A percentile compares a stretch with the other conserved stretches of the same genome.
phyloP scores from a whole-genome alignment of 202 grass and related monocot genomes.

The Elaeis oleifera region DNA sequence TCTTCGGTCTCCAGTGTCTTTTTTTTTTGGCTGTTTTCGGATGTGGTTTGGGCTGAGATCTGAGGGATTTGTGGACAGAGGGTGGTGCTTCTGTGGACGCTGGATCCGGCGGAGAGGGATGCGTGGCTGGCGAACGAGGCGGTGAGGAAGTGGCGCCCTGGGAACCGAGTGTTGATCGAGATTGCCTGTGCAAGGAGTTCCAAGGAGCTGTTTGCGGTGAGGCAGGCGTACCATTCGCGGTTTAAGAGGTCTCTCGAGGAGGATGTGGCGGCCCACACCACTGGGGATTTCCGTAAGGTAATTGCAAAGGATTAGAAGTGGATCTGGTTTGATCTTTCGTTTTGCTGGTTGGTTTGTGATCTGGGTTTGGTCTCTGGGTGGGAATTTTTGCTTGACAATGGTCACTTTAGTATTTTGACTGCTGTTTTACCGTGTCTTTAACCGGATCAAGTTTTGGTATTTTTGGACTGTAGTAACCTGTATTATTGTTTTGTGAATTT shows the following conservation, averaged over 20 bases:
- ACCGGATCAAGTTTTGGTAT: too few species aligned
- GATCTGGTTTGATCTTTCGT: too few species aligned
- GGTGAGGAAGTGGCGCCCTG: background rate
- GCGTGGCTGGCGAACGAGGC: conserved; percentile 12
- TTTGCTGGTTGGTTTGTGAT: too few species aligned
- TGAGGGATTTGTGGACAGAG: background rate
- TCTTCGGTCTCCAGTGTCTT: too few species aligned
- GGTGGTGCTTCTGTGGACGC: conserved; percentile 12
- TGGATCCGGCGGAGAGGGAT: conserved; percentile 19
- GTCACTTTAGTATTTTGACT: too few species aligned
- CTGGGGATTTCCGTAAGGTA: conserved; percentile 20
- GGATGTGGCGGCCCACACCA: conserved; percentile 10
- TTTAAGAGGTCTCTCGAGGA: conserved; percentile 18
- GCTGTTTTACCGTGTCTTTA: too few species aligned
- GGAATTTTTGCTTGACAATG: too few species aligned
- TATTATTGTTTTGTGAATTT: too few species aligned
- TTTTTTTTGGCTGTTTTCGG: too few species aligned
- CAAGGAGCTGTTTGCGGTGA: background rate
- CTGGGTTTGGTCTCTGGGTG: too few species aligned
- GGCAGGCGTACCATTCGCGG: conserved; percentile 7
- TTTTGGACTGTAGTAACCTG: too few species aligned
- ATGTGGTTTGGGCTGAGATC: too few species aligned
- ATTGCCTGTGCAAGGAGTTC: conserved; percentile 11
- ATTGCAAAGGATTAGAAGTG: background rate
- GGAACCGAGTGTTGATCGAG: conserved; percentile 11